Percentiles rank a stretch among this genome's conserved stretches.
These are phyloP conservation scores for Tuber magnatum DNA, from an alignment of 495 filamentous ascomycete species.

Conservation along the genomic window DNA sequence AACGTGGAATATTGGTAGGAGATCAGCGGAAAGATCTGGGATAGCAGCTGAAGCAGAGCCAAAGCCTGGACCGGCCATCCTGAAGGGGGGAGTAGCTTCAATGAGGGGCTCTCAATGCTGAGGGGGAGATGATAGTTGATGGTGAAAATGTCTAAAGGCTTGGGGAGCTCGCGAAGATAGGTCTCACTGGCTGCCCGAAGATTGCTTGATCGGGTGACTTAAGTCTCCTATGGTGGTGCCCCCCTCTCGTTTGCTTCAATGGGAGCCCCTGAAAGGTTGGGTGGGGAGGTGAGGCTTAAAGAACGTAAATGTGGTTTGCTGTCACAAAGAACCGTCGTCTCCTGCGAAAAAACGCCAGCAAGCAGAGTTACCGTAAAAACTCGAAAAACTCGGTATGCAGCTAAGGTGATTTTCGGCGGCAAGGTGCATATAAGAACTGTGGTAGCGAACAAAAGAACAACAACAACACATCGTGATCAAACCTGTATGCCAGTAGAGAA, in stretches of 20 bases:
- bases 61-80: slow-evolving; percentile 43
- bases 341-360: neutral
- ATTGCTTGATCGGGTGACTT: neutral
- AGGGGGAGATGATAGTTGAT: neutral
- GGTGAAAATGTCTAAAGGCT: neutral
- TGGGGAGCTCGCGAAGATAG: neutral
- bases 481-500: no score
- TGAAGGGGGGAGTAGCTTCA: slow-evolving; percentile 44
- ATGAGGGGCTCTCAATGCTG: neutral
- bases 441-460: no score
- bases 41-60: slow-evolving; percentile 45
- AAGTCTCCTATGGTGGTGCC: neutral
- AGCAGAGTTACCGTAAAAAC: no score
- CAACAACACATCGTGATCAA: no score
- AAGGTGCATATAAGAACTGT: no score
- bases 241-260: neutral
- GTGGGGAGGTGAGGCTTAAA: neutral
- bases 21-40: slow-evolving; percentile 55
- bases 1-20: slow-evolving; percentile 85
- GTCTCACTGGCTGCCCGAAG: neutral
- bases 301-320: neutral
- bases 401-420: no score
- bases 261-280: neutral
- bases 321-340: neutral
- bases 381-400: no score